Conservation (phyloP, 169 alveolate species). For the Besnoitia besnoiti region DNA sequence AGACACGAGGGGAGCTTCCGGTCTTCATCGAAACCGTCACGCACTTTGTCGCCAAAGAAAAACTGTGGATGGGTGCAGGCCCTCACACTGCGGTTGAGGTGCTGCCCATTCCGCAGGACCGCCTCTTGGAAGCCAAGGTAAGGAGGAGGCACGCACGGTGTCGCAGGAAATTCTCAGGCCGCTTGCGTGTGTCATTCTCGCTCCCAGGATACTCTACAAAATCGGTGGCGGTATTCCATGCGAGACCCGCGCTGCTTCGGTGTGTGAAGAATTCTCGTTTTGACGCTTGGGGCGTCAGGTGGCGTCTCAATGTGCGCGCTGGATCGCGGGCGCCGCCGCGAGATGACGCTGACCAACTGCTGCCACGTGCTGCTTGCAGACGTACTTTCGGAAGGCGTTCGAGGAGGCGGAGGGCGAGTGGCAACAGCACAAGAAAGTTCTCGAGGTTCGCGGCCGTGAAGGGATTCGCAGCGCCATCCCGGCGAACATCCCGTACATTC, state of each 20-base stretch:
- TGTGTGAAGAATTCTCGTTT: too few species aligned
- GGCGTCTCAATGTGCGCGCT: too few species aligned
- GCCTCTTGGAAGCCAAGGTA: constrained; percentile 38
- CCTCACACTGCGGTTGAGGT: constrained; percentile 53
- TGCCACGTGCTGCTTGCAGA: constrained; percentile 18
- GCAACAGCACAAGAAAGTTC: constrained; percentile 48
- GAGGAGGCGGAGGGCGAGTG: constrained; percentile 53
- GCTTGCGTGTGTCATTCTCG: too few species aligned
- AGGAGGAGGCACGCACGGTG: background rate
- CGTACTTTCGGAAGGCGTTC: constrained; percentile 54
- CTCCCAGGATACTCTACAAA: too few species aligned
- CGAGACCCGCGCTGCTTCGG: too few species aligned
- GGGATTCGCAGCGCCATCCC: constrained; percentile 58
- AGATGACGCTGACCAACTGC: too few species aligned
- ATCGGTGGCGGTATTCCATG: too few species aligned
- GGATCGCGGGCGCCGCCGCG: too few species aligned
- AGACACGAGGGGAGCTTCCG: background rate
- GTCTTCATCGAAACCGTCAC: constrained; percentile 57
- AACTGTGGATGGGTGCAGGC: constrained; percentile 17
- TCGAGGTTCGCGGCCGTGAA: constrained; percentile 31
- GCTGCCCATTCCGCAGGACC: constrained; percentile 6
- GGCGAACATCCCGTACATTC: constrained; percentile 41
- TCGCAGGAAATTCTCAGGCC: background rate
- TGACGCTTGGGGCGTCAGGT: too few species aligned
- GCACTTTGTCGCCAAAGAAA: constrained; percentile 30